Evolutionary conservation across 177 flowering plant genomes (phyloP).

Genomic region (Vitis hybrid): DNA sequence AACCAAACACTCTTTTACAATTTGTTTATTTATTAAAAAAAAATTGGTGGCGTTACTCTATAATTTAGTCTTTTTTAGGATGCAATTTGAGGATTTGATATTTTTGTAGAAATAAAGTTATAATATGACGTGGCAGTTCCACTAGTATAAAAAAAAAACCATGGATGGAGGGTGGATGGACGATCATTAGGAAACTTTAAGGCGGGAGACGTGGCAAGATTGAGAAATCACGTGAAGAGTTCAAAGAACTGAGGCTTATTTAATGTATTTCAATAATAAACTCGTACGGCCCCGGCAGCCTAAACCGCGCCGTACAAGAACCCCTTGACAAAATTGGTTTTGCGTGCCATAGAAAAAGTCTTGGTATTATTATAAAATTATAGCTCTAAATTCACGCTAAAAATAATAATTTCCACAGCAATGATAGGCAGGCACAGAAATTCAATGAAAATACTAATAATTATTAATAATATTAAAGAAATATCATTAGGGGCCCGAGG

Average conservation of each 20-base stretch:
- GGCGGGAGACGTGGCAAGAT: too few relatives aligned
- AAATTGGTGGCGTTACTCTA: too few relatives aligned
- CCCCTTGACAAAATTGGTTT: background rate
- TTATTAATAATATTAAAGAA: background rate
- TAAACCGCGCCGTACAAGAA: constrained; percentile 8
- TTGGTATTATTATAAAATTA: background rate
- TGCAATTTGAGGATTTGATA: too few relatives aligned
- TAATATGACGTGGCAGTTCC: too few relatives aligned
- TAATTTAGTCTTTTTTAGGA: too few relatives aligned
- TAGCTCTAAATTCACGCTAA: too few relatives aligned
- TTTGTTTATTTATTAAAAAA: too few relatives aligned
- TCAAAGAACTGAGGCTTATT: constrained; percentile 13
- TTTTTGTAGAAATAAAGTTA: too few relatives aligned
- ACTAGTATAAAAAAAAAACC: too few relatives aligned
- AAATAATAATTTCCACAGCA: too few relatives aligned
- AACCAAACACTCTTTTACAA: too few relatives aligned
- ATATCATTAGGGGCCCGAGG: constrained; percentile 29
- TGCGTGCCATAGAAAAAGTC: background rate
- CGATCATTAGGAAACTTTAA: background rate
- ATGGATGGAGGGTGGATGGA: background rate
- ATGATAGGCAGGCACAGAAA: constrained; percentile 1
- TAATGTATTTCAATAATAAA: constrained; percentile 11
- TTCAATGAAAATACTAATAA: background rate
- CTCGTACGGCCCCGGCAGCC: constrained; percentile 14
- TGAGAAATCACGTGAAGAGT: constrained; percentile 27